Percentiles rank a stretch among this genome's conserved stretches.
Conservation (phyloP, 2,329 filamentous ascomycete genomes). For the Hirsutella minnesotensis region DNA sequence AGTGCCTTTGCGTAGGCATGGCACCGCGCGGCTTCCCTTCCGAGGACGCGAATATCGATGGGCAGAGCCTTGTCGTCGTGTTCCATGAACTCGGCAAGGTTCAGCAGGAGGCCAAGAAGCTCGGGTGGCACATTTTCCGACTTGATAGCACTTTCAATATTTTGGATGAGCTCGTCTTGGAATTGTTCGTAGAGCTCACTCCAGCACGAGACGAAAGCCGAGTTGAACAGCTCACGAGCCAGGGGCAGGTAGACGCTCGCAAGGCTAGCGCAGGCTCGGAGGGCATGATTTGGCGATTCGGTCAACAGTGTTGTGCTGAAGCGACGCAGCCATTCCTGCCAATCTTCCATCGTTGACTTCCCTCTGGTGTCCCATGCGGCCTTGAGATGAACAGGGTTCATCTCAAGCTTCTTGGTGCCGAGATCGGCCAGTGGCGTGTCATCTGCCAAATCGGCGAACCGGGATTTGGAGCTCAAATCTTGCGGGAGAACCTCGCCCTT, state of each 20-base stretch:
- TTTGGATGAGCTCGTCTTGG: slow-evolving; percentile 89
- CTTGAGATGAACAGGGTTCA: slow-evolving; percentile 96
- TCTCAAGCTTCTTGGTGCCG: slow-evolving; percentile 83
- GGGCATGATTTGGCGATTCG: slow-evolving; percentile 89
- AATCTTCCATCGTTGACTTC: slow-evolving; percentile 96
- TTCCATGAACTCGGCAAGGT: slow-evolving; percentile 98
- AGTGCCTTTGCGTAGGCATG: slow-evolving; percentile 97
- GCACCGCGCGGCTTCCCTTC: slow-evolving; percentile 89
- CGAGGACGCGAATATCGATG: slow-evolving; percentile 90
- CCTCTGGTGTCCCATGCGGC: slow-evolving; percentile 94
- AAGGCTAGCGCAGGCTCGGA: slow-evolving; percentile 83
- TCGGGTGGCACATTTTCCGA: slow-evolving; percentile 94
- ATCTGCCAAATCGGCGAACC: slow-evolving; percentile 66
- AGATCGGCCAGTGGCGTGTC: slow-evolving; percentile 76
- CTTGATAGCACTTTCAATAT: slow-evolving; percentile 90
- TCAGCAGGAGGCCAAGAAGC: slow-evolving; percentile 84
- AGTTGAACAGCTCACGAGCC: slow-evolving; percentile 92
- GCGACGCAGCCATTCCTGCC: slow-evolving; percentile 96
- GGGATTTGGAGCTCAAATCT: slow-evolving; percentile 77
- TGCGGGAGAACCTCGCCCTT: slow-evolving; percentile 93
- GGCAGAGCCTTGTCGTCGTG: slow-evolving; percentile 97
- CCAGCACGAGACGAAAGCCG: slow-evolving; percentile 98
- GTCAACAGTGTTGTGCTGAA: slow-evolving; percentile 92
- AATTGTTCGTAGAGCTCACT: slow-evolving; percentile 94
- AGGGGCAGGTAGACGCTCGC: slow-evolving; percentile 86